Evolutionary conservation across 208 protist species (phyloP).

Genomic region (Crithidia expoeki): DNA sequence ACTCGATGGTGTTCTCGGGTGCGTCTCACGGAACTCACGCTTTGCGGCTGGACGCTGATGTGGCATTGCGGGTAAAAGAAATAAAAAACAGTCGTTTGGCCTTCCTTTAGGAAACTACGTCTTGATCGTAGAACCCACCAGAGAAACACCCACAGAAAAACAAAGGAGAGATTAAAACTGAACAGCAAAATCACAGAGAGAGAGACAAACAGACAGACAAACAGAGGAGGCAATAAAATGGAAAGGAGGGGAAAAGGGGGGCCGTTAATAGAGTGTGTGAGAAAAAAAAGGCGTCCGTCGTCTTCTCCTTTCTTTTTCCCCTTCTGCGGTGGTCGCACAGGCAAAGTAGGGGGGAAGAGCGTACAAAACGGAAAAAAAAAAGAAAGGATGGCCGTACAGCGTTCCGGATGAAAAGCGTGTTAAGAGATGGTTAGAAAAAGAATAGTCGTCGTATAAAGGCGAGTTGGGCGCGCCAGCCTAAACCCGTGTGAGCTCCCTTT

Average conservation of each 20-base stretch:
- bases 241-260: no score
- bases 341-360: no score
- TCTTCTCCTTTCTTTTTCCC: no score
- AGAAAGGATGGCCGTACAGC: no score
- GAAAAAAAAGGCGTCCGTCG: slow-evolving; percentile 12
- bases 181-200: background rate
- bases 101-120: background rate
- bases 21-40: background rate
- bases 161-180: slow-evolving; percentile 10
- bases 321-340: no score
- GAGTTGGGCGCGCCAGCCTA: no score
- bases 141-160: slow-evolving; percentile 21
- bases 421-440: no score
- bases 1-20: background rate
- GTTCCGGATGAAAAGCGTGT: no score
- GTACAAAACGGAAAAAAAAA: no score
- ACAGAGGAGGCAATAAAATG: no score
- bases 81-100: background rate
- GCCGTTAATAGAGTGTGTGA: background rate
- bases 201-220: slow-evolving; percentile 3
- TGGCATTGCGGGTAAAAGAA: background rate
- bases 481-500: no score
- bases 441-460: no score
- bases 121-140: slow-evolving; percentile 3
- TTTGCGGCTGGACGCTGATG: background rate